Percentiles rank a stretch among this genome's conserved stretches.
Evolutionary conservation across 345 rosid genomes (phyloP).

Genomic region (Diplotaxis tenuifolia): DNA sequence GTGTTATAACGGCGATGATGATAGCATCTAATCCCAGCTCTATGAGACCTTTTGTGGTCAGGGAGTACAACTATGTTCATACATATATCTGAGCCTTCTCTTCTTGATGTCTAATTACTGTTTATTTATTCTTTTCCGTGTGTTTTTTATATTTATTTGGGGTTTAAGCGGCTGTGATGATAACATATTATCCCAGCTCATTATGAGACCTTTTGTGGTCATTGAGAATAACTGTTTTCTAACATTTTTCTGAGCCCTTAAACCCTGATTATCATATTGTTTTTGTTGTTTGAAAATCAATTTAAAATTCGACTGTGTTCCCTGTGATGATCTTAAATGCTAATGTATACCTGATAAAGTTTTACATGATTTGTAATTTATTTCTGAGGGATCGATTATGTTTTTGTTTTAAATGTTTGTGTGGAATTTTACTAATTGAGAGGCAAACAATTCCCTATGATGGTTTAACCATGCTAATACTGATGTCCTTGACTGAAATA

Average conservation of each 20-base stretch:
- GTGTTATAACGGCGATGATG: constrained; percentile 22
- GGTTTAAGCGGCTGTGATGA: constrained; percentile 42
- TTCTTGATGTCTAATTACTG: background rate
- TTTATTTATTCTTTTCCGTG: background rate
- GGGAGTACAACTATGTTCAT: constrained; percentile 39
- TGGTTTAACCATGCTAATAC: constrained; percentile 60
- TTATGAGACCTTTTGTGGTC: constrained; percentile 52
- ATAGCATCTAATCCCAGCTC: constrained; percentile 42
- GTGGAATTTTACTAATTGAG: background rate
- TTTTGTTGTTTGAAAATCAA: background rate
- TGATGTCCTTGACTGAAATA: constrained; percentile 42
- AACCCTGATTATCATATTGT: background rate
- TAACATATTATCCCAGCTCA: constrained; percentile 57
- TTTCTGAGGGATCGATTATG: constrained; percentile 28
- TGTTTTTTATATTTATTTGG: background rate
- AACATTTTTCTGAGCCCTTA: constrained; percentile 40
- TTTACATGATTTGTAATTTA: constrained; percentile 13
- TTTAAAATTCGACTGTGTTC: background rate
- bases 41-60: constrained; percentile 40
- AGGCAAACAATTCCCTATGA: constrained; percentile 41
- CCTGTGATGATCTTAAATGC: constrained; percentile 37
- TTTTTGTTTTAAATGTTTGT: background rate
- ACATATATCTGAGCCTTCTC: constrained; percentile 21
- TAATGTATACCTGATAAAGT: constrained; percentile 37
- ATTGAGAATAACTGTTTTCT: constrained; percentile 41